Evolutionary conservation across 1,284 basidiomycete species (phyloP), one percentile per base, ranked within the genome.

Genomic region (Cerioporus squamosus): DNA sequence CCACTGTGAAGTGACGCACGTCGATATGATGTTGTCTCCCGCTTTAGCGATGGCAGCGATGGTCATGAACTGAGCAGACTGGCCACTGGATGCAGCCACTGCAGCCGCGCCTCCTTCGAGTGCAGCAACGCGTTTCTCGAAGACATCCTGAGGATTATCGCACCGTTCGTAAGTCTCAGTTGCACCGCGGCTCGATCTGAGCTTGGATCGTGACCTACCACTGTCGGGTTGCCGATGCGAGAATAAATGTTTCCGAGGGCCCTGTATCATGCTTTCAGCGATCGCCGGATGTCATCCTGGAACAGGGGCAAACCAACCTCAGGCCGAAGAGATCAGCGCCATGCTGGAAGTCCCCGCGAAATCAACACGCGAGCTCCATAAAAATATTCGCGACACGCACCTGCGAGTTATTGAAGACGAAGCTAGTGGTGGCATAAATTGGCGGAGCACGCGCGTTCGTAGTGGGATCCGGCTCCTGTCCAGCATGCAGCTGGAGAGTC

Each of bases 1-100:
- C 23, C 7, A 20, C 18, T 14, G 26, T 8, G 15, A 7, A 10
- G 2, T n/a, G 18, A 72, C 84, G 72, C 61, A 86, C 78, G 87
- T 86, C 2, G 88, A 83, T 8, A 94, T 83, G 63, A 95, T 91
- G 74, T 95, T 94, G 73, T 95, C 91, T 6, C 92, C 92, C n/a
- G 79, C 66, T 24, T 79, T 72, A 12, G 89, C 87, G 48, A 94
- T 79, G 12, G 86, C 79, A 7, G 83, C 75, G 53, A 93, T 81
- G 2, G 92, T 86, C 75, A 95, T 80, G 70, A 93, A 91, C 70
- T 94, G 92, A 0, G 94, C 94, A 0, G 90, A 80, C 68, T 93
- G 91, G 1, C 93, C 94, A 55, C 89, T 92, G 0, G 91, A 75
- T 0, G 89, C 81, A 2, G 93, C 93, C 1, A 95, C 82, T 15